Conservation (phyloP, 1,284 basidiomycete genomes). For the Melampsora larici-populina region DNA sequence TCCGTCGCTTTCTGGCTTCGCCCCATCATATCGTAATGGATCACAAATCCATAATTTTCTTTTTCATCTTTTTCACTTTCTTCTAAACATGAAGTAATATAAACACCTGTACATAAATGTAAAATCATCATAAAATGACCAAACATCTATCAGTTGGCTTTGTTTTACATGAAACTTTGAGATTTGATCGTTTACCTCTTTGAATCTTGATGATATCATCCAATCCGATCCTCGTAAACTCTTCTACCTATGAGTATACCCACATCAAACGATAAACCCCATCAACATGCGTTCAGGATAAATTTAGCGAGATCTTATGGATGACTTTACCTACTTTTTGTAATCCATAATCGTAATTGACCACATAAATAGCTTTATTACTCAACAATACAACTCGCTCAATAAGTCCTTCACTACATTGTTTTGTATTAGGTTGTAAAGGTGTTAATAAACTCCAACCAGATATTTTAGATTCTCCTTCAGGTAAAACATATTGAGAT, state of each 20-base stretch:
- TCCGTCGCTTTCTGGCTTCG: constrained; percentile 60
- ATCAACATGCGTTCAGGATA: background rate
- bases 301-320: background rate
- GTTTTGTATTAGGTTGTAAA: constrained; percentile 66
- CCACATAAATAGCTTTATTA: constrained; percentile 63
- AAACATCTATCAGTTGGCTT: background rate
- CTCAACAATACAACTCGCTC: constrained; percentile 81
- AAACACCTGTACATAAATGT: constrained; percentile 53
- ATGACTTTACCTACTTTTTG: constrained; percentile 65
- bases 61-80: too few relatives aligned
- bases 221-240: constrained; percentile 68
- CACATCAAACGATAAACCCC: constrained; percentile 55
- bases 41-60: constrained; percentile 71
- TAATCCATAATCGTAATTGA: constrained; percentile 81
- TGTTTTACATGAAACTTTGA: background rate
- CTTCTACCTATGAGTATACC: constrained; percentile 58
- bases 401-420: constrained; percentile 71
- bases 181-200: constrained; percentile 62
- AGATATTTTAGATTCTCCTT: constrained; percentile 72
- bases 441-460: constrained; percentile 93
- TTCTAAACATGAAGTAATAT: constrained; percentile 83
- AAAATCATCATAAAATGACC: background rate
- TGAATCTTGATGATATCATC: constrained; percentile 75
- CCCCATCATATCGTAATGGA: constrained; percentile 68
- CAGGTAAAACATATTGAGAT: constrained; percentile 71